Evolutionary conservation across 1,284 basidiomycete species (phyloP), one percentile per base, ranked within the genome.

Genomic region (Rhodotorula sp.): DNA sequence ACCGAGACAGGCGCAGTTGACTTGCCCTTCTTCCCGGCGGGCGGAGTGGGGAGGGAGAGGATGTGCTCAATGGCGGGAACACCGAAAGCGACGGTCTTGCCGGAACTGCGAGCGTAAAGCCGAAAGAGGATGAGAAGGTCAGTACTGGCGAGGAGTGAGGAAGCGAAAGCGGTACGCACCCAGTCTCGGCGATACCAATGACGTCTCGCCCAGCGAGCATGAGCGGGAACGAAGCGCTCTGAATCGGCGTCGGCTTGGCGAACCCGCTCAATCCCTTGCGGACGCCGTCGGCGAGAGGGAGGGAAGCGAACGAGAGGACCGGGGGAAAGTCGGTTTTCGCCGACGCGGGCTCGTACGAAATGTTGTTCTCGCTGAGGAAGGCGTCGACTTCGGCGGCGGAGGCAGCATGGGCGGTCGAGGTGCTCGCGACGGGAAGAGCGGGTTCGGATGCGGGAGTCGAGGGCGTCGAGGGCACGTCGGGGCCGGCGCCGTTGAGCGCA

Each of bases 101-200:
- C 96, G 74, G 79, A 77, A 22, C 81, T 79, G 66, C 32, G 59
- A 39, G 32, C 7, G 2, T 4, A 15, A 1, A 30, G 48, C 52
- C 51, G 11, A 15, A 13, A 10, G 13, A 8, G 19, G 7, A 17
- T 44, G 39, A 44, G 39, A 44, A 17, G 56, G 66, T 53, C 19
- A 52, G 59, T 30, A 19, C 27, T 10, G 22, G 51, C 24, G 49
- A 67, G 46, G 47, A n/a, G 29, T 0, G 56, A 53, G 54, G 30
- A 36, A n/a, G 29, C 60, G 64, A 30, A 47, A 32, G 27, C 55
- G 24, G 67, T n/a, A 70, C 88, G 88, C 87, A 92, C 76, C 94
- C 96, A 2, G 95, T 99, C 84, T 99, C 94, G 22, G 96, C 95
- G 72, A 99, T 94, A 68, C 95, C 95, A 47, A 99, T 89, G 0